Evolutionary conservation across 805 yeast species (phyloP).

Genomic region (Candida chauliodis): DNA sequence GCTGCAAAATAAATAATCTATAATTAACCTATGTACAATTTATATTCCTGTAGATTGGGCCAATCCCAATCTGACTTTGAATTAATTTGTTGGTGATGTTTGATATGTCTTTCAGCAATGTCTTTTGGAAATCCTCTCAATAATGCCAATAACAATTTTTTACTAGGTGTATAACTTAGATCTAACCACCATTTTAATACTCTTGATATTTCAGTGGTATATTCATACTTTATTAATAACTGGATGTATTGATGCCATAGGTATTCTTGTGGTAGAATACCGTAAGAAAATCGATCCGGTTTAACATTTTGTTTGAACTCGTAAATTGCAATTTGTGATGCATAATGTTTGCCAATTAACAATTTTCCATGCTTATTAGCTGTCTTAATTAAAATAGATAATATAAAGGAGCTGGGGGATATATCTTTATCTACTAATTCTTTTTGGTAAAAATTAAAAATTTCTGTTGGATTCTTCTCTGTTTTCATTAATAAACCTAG

Average conservation of each 20-base stretch:
- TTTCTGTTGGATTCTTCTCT: constrained; percentile 27
- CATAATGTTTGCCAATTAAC: constrained; percentile 25
- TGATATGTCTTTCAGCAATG: constrained; percentile 33
- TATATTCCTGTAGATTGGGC: constrained; percentile 26
- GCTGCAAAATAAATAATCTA: neutral
- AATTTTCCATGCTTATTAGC: constrained; percentile 34
- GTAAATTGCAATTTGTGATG: constrained; percentile 57
- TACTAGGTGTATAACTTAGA: constrained; percentile 40
- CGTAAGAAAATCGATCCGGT: constrained; percentile 1
- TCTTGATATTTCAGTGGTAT: constrained; percentile 46
- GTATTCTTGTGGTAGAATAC: constrained; percentile 41
- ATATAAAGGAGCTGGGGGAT: constrained; percentile 27
- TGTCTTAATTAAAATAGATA: constrained; percentile 47
- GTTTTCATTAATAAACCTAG: constrained; percentile 37
- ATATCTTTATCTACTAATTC: constrained; percentile 18
- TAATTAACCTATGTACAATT: constrained; percentile 1
- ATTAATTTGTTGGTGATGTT: constrained; percentile 22
- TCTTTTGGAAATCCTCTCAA: constrained; percentile 36
- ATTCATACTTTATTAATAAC: constrained; percentile 45
- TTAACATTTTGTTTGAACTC: constrained; percentile 43
- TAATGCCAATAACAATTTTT: constrained; percentile 35
- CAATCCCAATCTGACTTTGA: constrained; percentile 27
- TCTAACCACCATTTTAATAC: constrained; percentile 55
- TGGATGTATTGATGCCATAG: constrained; percentile 54
- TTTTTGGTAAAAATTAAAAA: constrained; percentile 25